Evolutionary conservation across 352 stramenopile genomes (phyloP), one percentile per base, ranked within the genome.

Genomic region (Pelagophyceae sp.): DNA sequence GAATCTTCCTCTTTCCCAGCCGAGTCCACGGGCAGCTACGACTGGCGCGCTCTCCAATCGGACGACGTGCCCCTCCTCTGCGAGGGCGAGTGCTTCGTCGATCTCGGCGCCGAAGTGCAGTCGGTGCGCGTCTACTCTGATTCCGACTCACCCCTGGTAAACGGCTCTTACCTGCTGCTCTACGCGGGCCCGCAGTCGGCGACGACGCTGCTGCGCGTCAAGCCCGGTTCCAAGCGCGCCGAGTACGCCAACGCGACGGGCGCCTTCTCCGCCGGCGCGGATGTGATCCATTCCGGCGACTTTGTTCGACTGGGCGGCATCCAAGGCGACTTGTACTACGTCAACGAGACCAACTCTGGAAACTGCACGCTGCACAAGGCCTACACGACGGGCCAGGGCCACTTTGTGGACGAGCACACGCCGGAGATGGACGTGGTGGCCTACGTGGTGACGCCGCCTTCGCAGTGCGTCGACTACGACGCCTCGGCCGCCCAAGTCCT

Each of bases 41-140:
- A 79, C 75, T 64, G 77, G 65, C 74, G 38, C 25, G 78, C 72
- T 33, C 31, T 81, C 38, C n/a, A 60, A 37, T 29, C 5, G 6
- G 74, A 81, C 70, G 78, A 79, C 37, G 17, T 38, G 1, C 3
- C 61, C 25, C 37, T 81, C 37, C 32, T 31, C 37, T 81, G 78
- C 51, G 35, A 67, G 37, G 67, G 40, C 38, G 80, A 81, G 31
- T 98, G 94, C 79, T 80, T 87, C 71, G 92, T 96, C 76, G 90
- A 92, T 27, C 79, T 98, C 29, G 94, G 94, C n/a, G 86, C 90
- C 3, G 89, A 96, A 78, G 89, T 98, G 19, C 93, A 97, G 82
- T 92, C 85, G 5, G 78, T 98, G 63, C 89, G 88, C 2, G 78
- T 97, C 3, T 93, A 87, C 60, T 76, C 87, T 17, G 31, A 85